Percentiles rank a stretch among this genome's conserved stretches.
These are phyloP conservation scores for Coemansia sp. DNA, from an alignment of 192 early-diverging fungal genomes.

Conservation along the genomic window DNA sequence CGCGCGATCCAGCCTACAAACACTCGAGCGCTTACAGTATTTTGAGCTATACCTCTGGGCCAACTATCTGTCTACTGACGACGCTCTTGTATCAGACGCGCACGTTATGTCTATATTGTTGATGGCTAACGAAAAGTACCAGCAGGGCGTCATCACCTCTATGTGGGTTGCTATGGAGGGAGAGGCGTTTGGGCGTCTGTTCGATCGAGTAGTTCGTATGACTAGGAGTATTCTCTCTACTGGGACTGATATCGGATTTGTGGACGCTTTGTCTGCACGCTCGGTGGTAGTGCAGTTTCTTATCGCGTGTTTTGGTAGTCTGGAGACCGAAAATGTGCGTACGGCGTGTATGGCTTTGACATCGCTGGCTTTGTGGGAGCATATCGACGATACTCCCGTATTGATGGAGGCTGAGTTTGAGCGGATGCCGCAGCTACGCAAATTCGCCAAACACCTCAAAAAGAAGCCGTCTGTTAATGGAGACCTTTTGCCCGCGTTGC, in stretches of 20 bases:
- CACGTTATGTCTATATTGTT: conserved; percentile 80
- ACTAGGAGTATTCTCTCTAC: conserved; percentile 3
- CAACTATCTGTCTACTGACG: conserved; percentile 48
- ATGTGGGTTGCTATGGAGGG: conserved; percentile 7
- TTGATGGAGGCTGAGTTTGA: conserved; percentile 65
- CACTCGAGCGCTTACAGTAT: conserved; percentile 39
- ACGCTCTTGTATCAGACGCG: conserved; percentile 30
- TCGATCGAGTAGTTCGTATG: conserved; percentile 25
- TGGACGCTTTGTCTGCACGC: conserved; percentile 47
- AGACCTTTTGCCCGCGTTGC: conserved; percentile 67
- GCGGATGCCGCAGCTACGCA: conserved; percentile 62
- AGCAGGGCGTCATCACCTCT: conserved; percentile 60
- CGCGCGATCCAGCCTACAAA: conserved; percentile 12
- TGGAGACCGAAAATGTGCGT: conserved; percentile 81
- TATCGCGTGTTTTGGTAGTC: conserved; percentile 79
- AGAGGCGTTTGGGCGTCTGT: conserved; percentile 30
- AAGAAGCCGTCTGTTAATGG: conserved; percentile 37
- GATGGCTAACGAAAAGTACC: conserved; percentile 91
- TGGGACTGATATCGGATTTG: neutral
- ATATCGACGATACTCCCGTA: conserved; percentile 54
- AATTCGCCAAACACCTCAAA: conserved; percentile 67
- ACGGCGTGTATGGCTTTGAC: conserved; percentile 77
- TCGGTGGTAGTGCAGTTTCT: conserved; percentile 72
- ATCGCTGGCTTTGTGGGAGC: conserved; percentile 75
- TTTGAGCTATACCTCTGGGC: conserved; percentile 78